These are phyloP conservation scores for Nothophaeocryptopus gaeumannii DNA, from an alignment of 2,329 filamentous ascomycete genomes.

Conservation along the genomic window DNA sequence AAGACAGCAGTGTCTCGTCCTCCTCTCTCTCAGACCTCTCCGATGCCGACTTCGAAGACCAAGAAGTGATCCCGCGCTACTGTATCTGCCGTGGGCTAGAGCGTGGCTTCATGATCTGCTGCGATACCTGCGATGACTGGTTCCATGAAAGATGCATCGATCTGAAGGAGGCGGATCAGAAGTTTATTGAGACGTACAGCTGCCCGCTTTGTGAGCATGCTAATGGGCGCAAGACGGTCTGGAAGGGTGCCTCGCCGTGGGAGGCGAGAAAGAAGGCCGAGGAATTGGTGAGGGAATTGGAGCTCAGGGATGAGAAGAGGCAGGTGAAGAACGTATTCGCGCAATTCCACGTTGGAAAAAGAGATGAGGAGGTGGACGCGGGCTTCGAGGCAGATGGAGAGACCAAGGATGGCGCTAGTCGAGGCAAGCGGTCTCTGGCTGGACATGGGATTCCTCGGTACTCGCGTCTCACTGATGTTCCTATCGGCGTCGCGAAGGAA, in stretches of 20 bases:
- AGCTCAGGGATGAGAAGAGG: too few species aligned
- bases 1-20: background rate
- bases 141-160: constrained; percentile 87
- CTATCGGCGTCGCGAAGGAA: constrained; percentile 58
- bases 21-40: background rate
- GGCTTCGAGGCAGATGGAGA: too few species aligned
- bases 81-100: constrained; percentile 66
- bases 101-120: constrained; percentile 95
- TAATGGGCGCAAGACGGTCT: background rate
- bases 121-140: constrained; percentile 92
- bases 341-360: too few species aligned
- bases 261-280: too few species aligned
- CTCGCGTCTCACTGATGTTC: constrained; percentile 47
- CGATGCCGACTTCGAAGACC: background rate
- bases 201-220: constrained; percentile 6
- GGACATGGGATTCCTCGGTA: too few species aligned
- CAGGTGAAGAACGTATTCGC: too few species aligned
- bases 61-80: background rate
- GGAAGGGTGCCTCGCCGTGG: background rate
- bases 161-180: constrained; percentile 68
- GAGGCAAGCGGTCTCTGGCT: too few species aligned
- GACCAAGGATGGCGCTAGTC: too few species aligned
- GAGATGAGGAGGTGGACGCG: too few species aligned
- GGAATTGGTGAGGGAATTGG: too few species aligned
- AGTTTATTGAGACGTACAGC: constrained; percentile 66